phyloP scores from a whole-genome alignment of 306 rosid species.

The Citrullus colocynthis region DNA sequence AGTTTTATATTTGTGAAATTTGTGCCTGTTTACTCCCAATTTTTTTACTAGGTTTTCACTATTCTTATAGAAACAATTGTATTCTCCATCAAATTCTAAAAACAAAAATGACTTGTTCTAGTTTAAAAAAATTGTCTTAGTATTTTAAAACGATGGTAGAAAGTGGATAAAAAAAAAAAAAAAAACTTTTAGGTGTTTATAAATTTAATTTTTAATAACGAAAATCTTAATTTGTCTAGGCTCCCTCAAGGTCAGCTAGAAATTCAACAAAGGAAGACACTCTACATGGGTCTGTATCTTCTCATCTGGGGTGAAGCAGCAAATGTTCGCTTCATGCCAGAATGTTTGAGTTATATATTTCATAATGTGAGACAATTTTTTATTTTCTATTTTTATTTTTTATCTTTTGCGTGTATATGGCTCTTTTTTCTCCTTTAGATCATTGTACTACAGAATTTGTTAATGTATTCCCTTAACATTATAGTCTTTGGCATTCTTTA shows the following conservation, averaged over 20 bases:
- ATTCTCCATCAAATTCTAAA: no score
- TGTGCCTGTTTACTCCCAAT: no score
- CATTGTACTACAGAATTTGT: neutral
- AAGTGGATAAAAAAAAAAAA: no score
- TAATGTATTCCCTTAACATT: neutral
- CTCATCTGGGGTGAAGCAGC: constrained; percentile 97
- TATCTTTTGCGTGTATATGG: neutral
- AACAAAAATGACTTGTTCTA: no score
- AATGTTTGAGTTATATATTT: constrained; percentile 85
- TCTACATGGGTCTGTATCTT: constrained; percentile 90
- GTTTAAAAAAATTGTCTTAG: no score
- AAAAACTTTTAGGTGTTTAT: no score
- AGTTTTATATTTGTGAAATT: no score
- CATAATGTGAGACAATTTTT: constrained; percentile 54
- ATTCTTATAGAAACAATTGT: no score
- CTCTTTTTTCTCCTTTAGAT: neutral
- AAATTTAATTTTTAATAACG: no score
- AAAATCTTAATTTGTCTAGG: constrained; percentile 27
- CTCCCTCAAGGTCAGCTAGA: constrained; percentile 84
- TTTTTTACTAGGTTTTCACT: no score
- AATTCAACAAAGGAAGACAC: constrained; percentile 77
- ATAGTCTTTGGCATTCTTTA: constrained; percentile 17
- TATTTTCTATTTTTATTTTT: no score
- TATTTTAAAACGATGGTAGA: no score
- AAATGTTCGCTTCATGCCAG: constrained; percentile 90